phyloP scores from a whole-genome alignment of 2,329 filamentous ascomycete species.

The Diaporthe destruens region DNA sequence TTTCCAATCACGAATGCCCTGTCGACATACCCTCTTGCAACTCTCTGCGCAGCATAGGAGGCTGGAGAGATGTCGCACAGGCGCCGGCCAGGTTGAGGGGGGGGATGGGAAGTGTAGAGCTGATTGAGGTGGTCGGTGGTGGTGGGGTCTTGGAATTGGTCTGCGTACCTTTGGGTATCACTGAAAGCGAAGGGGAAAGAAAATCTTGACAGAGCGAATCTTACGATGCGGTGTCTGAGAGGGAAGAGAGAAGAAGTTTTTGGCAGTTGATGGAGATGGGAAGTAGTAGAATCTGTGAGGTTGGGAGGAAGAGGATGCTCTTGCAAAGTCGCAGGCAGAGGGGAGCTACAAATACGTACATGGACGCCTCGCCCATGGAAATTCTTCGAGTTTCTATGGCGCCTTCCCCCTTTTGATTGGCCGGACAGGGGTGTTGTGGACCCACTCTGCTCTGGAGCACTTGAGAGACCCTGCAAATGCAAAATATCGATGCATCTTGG shows the following conservation, averaged over 20 bases:
- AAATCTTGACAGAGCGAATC: constrained; percentile 35
- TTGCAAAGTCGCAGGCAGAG: constrained; percentile 35
- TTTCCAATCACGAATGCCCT: background rate
- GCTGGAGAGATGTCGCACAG: background rate
- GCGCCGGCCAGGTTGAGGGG: constrained; percentile 10
- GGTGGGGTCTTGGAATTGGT: background rate
- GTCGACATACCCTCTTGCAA: background rate
- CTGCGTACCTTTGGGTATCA: constrained; percentile 43
- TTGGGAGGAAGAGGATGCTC: constrained; percentile 24
- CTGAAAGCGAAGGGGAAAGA: constrained; percentile 40
- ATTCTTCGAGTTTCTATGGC: constrained; percentile 42
- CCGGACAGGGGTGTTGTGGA: constrained; percentile 20
- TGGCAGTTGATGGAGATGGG: constrained; percentile 23
- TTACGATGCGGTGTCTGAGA: constrained; percentile 37
- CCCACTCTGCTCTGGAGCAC: constrained; percentile 17
- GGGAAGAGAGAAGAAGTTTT: constrained; percentile 21
- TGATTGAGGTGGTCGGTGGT: constrained; percentile 5
- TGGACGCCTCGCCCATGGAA: constrained; percentile 38
- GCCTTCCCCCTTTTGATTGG: constrained; percentile 40
- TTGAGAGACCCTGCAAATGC: constrained; percentile 34
- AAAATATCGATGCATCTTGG: constrained; percentile 28
- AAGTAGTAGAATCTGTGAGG: constrained; percentile 27
- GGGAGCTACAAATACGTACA: constrained; percentile 41
- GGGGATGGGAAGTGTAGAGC: constrained; percentile 23
- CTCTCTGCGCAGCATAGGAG: background rate